Percentiles rank a stretch among this genome's conserved stretches.
Conservation (phyloP, 257 asterid genomes). For the Gentiana dahurica region DNA sequence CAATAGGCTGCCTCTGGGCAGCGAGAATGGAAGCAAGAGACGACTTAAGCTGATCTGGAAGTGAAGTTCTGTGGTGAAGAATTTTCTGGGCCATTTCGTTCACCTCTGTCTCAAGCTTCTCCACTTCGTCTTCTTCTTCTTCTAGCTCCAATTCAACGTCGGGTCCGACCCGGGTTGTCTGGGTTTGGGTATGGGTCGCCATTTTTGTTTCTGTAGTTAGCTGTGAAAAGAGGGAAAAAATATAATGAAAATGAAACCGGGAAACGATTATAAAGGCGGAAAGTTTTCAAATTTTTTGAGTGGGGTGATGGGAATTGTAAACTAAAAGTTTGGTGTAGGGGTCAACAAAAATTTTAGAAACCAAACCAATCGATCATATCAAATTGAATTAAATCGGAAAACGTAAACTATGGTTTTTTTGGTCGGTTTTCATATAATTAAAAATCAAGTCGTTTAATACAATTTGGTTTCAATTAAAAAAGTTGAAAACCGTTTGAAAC, state of each 20-base stretch:
- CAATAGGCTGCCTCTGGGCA: slow-evolving; percentile 32
- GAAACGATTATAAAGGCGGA: slow-evolving; percentile 14
- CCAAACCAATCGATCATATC: too few species aligned
- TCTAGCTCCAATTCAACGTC: slow-evolving; percentile 24
- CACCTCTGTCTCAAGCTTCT: slow-evolving; percentile 41
- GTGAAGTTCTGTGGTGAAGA: slow-evolving; percentile 34
- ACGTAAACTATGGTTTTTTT: too few species aligned
- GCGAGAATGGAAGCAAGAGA: slow-evolving; percentile 40
- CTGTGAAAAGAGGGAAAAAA: not conserved
- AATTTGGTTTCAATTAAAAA: too few species aligned
- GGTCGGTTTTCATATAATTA: too few species aligned
- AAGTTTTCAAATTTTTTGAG: slow-evolving; percentile 10
- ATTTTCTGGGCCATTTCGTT: slow-evolving; percentile 42
- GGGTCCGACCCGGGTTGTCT: slow-evolving; percentile 13
- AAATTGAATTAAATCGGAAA: too few species aligned
- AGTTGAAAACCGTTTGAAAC: too few species aligned
- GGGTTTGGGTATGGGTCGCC: slow-evolving; percentile 18
- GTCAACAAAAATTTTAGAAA: too few species aligned
- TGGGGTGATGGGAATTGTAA: too few species aligned
- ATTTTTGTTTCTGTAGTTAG: slow-evolving; percentile 2
- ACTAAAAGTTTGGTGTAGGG: too few species aligned
- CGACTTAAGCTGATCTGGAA: slow-evolving; percentile 42
- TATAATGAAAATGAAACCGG: slow-evolving; percentile 7
- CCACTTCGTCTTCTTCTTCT: slow-evolving; percentile 10
- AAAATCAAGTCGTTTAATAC: too few species aligned